Evolutionary conservation across 2,329 filamentous ascomycete species (phyloP).

Genomic region (Pseudopyrenochaeta lycopersici): DNA sequence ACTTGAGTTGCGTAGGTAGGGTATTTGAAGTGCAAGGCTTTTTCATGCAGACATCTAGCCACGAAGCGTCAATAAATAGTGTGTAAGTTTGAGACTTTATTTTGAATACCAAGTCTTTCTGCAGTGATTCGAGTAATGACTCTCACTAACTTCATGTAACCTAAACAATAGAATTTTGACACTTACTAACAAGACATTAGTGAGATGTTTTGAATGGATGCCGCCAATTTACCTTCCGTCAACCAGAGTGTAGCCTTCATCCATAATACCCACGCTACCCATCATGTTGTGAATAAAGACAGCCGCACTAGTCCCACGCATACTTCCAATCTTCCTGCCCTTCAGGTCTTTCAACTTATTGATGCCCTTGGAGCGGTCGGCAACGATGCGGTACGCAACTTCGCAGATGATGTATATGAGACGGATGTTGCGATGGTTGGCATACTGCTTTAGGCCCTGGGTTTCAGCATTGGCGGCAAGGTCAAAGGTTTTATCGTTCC

Average conservation of each 20-base stretch:
- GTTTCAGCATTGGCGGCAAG: constrained; percentile 42
- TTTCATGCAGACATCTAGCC: constrained; percentile 24
- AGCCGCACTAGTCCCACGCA: constrained; percentile 20
- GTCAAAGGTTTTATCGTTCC: constrained; percentile 26
- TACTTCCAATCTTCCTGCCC: constrained; percentile 34
- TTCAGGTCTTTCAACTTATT: constrained; percentile 29
- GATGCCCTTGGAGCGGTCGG: constrained; percentile 25
- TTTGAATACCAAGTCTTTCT: no score
- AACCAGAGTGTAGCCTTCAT: constrained; percentile 24
- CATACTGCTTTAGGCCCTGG: constrained; percentile 35
- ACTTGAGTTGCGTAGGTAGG: constrained; percentile 23
- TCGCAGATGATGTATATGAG: constrained; percentile 41
- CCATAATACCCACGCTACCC: constrained; percentile 22
- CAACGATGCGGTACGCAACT: constrained; percentile 37
- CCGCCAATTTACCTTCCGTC: constrained; percentile 11
- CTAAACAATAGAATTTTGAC: no score
- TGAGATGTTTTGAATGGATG: neutral
- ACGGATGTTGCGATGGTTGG: constrained; percentile 32
- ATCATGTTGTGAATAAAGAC: constrained; percentile 34
- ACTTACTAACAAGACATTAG: neutral
- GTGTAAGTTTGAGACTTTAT: no score
- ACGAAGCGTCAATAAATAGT: neutral
- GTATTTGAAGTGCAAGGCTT: constrained; percentile 28
- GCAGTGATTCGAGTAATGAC: no score
- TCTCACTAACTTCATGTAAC: no score